These are phyloP conservation scores for Tephrocybe sp. DNA, from an alignment of 768 basidiomycete species.

Conservation along the genomic window DNA sequence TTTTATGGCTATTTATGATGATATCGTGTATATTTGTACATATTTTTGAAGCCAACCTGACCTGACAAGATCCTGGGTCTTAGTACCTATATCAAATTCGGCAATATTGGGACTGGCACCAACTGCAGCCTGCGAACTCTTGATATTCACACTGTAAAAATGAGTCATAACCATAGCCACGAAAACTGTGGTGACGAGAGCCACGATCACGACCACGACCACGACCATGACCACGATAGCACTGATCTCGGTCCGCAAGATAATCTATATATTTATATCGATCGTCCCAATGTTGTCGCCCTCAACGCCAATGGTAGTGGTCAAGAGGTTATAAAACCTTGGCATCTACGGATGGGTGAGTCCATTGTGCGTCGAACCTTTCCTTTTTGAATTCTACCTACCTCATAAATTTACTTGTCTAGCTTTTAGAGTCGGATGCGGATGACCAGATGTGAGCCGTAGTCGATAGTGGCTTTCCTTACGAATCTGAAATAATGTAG, in stretches of 20 bases:
- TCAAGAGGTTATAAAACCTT: conserved; percentile 78
- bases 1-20: no score
- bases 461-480: background rate
- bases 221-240: conserved; percentile 58
- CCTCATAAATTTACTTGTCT: conserved; percentile 1
- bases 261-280: conserved; percentile 75
- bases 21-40: conserved; percentile 9
- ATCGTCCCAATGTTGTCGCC: conserved; percentile 77
- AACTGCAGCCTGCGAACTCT: no score
- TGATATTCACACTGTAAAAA: no score
- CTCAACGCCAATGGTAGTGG: conserved; percentile 62
- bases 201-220: conserved; percentile 52
- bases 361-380: conserved; percentile 46
- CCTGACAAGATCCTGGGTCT: no score
- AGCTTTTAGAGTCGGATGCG: conserved; percentile 88
- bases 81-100: no score
- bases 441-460: conserved; percentile 80
- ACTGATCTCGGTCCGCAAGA: conserved; percentile 59
- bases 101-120: no score
- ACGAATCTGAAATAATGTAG: conserved; percentile 33
- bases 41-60: no score
- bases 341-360: conserved; percentile 78
- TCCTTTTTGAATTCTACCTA: conserved; percentile 1
- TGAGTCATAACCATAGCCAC: conserved; percentile 56
- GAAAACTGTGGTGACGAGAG: conserved; percentile 59